phyloP scores from a whole-genome alignment of 176 grass and related monocot genomes.

The Oryza brachyantha region DNA sequence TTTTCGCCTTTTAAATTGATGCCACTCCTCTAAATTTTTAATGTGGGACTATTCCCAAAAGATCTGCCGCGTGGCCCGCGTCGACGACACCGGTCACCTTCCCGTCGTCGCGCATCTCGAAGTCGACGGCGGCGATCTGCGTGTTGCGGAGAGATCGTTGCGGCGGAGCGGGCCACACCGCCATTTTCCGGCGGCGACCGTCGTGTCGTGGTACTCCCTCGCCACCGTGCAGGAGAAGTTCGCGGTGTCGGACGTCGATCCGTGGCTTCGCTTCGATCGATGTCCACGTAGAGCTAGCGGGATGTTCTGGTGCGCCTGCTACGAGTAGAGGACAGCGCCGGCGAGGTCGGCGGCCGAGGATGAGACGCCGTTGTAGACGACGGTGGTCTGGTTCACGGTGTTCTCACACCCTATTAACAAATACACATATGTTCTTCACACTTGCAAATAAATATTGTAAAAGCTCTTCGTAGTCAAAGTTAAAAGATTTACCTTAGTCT shows the following conservation, averaged over 20 bases:
- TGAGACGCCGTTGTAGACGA: not conserved
- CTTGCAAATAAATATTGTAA: too few species aligned
- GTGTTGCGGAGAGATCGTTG: not conserved
- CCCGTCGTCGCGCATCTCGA: not conserved
- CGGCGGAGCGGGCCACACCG: not conserved
- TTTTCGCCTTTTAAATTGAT: too few species aligned
- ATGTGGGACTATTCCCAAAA: too few species aligned
- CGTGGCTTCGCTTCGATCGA: not conserved
- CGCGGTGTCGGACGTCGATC: not conserved
- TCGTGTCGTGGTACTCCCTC: not conserved
- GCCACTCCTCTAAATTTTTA: too few species aligned
- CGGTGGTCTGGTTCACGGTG: not conserved
- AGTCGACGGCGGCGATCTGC: not conserved
- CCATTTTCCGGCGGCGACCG: slow-evolving; percentile 30
- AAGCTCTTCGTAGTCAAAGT: too few species aligned
- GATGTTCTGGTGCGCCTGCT: not conserved
- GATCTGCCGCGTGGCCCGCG: not conserved
- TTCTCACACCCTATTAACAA: too few species aligned
- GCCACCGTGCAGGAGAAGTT: not conserved
- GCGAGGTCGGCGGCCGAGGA: not conserved
- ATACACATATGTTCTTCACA: too few species aligned
- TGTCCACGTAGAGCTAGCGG: not conserved
- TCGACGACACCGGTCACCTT: not conserved
- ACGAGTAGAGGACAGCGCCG: slow-evolving; percentile 1
- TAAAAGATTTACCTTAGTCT: too few species aligned